Conservation (phyloP, 352 stramenopile species). For the Pythium guiyangense region DNA sequence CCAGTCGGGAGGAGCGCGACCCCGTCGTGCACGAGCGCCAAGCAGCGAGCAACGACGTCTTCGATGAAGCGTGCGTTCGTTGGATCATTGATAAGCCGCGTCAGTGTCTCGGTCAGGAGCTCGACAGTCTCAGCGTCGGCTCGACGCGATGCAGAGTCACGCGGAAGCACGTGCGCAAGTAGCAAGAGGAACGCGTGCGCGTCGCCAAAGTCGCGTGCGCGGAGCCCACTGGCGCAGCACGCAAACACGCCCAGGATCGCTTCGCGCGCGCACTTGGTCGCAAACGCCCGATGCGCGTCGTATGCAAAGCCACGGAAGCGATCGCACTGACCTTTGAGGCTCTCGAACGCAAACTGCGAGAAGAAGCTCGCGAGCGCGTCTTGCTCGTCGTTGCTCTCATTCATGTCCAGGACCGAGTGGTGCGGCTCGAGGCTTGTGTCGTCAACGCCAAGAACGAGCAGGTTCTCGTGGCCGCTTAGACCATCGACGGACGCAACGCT, state of each 20-base stretch:
- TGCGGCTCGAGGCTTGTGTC: conserved; percentile 28
- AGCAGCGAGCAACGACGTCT: conserved; percentile 14
- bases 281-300: conserved; percentile 51
- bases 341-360: conserved; percentile 62
- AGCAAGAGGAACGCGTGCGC: conserved; percentile 38
- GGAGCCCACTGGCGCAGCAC: conserved; percentile 9
- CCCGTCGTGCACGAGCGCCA: conserved; percentile 24
- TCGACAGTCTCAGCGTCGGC: neutral
- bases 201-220: conserved; percentile 29
- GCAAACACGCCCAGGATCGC: conserved; percentile 36
- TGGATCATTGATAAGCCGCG: conserved; percentile 15
- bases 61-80: conserved; percentile 16
- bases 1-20: conserved; percentile 25
- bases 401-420: conserved; percentile 45
- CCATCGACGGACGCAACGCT: conserved; percentile 17
- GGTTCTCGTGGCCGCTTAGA: conserved; percentile 53
- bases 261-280: conserved; percentile 52
- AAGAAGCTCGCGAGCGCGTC: conserved; percentile 49
- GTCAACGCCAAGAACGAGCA: conserved; percentile 58
- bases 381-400: conserved; percentile 54
- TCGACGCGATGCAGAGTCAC: neutral
- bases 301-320: conserved; percentile 59
- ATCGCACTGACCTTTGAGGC: conserved; percentile 51
- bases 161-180: conserved; percentile 33
- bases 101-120: conserved; percentile 21